These are phyloP conservation scores for Zasmidium cellare DNA, from an alignment of 2,329 filamentous ascomycete genomes.

Conservation along the genomic window DNA sequence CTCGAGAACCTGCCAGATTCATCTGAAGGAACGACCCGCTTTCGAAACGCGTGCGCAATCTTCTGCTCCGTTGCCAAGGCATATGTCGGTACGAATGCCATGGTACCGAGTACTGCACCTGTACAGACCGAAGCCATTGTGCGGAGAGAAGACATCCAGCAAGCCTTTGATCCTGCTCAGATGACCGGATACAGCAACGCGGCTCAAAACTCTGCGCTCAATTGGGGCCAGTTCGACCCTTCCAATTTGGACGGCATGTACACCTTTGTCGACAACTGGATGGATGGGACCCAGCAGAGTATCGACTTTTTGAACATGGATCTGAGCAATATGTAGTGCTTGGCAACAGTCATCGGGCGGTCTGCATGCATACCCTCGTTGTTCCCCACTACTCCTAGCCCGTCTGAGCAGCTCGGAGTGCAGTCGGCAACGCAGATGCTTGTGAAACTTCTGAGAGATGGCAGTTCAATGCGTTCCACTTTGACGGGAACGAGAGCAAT, in stretches of 20 bases:
- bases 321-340: neutral
- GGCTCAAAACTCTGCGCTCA: neutral
- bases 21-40: slow-evolving; percentile 5
- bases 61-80: slow-evolving; percentile 12
- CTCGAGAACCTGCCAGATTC: slow-evolving; percentile 7
- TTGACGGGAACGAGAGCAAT: too few species aligned
- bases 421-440: too few species aligned
- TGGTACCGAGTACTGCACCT: neutral
- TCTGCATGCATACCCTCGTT: too few species aligned
- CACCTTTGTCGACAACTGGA: slow-evolving; percentile 17
- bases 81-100: slow-evolving; percentile 7
- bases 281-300: slow-evolving; percentile 15
- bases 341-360: too few species aligned
- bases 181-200: neutral
- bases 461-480: too few species aligned
- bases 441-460: too few species aligned
- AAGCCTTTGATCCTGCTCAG: slow-evolving; percentile 8
- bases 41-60: slow-evolving; percentile 12
- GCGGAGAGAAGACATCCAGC: slow-evolving; percentile 6
- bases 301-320: slow-evolving; percentile 13
- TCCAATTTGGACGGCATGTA: slow-evolving; percentile 15
- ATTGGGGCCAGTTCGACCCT: slow-evolving; percentile 2
- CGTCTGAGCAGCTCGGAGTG: too few species aligned
- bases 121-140: neutral
- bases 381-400: too few species aligned